Percentiles rank a stretch among this genome's conserved stretches.
These are phyloP conservation scores for Eutrema heterophyllum DNA, from an alignment of 345 rosid genomes.

Conservation along the genomic window DNA sequence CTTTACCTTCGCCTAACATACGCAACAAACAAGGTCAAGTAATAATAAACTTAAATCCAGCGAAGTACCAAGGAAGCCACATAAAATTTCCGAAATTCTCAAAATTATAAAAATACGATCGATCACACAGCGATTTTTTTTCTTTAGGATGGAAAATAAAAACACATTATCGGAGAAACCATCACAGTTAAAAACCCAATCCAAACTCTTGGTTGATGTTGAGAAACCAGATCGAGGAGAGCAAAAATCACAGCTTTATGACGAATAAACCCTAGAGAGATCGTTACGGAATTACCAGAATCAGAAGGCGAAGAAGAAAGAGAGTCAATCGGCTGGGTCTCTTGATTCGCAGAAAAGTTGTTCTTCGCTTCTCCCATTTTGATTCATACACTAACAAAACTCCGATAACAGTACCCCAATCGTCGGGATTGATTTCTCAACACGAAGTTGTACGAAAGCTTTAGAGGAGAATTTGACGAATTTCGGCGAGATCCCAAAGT, in stretches of 20 bases:
- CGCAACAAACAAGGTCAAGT: background rate
- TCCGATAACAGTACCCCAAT: background rate
- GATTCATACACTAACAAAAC: conserved; percentile 18
- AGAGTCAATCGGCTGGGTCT: conserved; percentile 38
- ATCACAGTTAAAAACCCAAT: background rate
- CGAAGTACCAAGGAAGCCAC: background rate
- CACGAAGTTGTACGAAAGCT: background rate
- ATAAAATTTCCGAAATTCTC: background rate
- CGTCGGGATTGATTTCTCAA: background rate
- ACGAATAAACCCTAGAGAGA: background rate
- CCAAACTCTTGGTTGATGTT: background rate
- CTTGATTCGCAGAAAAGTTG: conserved; percentile 6
- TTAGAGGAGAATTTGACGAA: background rate
- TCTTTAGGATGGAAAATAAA: background rate
- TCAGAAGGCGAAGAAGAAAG: conserved; percentile 23
- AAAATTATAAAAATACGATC: background rate
- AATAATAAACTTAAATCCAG: background rate
- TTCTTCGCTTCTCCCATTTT: conserved; percentile 20
- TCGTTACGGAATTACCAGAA: conserved; percentile 21
- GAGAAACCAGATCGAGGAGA: background rate
- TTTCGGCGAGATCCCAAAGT: background rate
- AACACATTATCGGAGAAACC: background rate
- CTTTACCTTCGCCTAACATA: conserved; percentile 22
- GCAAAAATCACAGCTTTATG: background rate
- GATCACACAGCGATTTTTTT: no score